Percentiles rank a stretch among this genome's conserved stretches.
These are phyloP conservation scores for Collariella sp. DNA, from an alignment of 495 filamentous ascomycete genomes.

Conservation along the genomic window DNA sequence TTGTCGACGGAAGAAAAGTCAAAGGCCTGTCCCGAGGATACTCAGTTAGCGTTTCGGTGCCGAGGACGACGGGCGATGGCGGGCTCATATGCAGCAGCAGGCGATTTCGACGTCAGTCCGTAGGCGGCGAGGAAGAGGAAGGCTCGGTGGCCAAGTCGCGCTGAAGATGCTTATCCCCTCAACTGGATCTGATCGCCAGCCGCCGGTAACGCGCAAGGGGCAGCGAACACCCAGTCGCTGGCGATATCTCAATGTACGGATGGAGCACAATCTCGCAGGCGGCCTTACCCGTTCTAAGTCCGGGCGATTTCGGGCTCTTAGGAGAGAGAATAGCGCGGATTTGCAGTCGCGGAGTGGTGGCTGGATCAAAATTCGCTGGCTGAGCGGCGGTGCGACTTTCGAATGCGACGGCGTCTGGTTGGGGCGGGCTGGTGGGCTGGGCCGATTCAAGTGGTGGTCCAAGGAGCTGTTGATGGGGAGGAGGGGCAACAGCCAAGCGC, in stretches of 20 bases:
- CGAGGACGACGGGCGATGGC: slow-evolving; percentile 11
- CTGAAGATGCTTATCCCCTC: slow-evolving; percentile 4
- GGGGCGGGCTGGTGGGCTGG: background rate
- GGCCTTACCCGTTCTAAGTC: background rate
- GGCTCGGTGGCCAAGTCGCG: slow-evolving; percentile 8
- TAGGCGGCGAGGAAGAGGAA: slow-evolving; percentile 8
- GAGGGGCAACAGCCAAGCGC: background rate
- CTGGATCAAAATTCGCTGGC: background rate
- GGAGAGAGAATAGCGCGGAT: background rate
- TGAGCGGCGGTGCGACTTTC: background rate
- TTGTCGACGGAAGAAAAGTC: slow-evolving; percentile 7
- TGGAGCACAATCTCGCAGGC: background rate
- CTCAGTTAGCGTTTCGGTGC: slow-evolving; percentile 15
- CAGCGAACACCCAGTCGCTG: background rate
- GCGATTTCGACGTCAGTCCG: slow-evolving; percentile 12
- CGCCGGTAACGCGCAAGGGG: background rate
- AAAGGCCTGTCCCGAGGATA: background rate
- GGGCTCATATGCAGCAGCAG: slow-evolving; percentile 7
- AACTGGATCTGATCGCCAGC: background rate
- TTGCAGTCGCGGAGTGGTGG: background rate
- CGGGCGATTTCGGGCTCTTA: background rate
- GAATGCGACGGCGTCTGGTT: background rate
- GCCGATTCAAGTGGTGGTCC: background rate
- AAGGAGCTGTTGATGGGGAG: background rate
- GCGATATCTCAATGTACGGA: background rate